Percentiles rank a stretch among this genome's conserved stretches.
phyloP scores from a whole-genome alignment of 495 filamentous ascomycete genomes.

The Penicillium paxilli region DNA sequence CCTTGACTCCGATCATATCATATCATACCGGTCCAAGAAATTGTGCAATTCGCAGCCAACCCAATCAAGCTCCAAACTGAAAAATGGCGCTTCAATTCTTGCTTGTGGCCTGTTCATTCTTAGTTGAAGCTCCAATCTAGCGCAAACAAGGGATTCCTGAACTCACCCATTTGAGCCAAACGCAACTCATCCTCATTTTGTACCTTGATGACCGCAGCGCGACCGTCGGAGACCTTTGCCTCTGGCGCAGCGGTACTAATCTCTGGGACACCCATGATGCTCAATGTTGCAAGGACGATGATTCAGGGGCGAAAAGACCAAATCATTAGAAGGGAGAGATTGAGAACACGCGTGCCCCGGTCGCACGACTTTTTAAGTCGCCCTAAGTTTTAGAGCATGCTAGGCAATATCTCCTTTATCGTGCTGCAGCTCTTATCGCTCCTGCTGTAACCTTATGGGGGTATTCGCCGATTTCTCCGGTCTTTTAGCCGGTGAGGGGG shows the following conservation, averaged over 20 bases:
- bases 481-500: conserved; percentile 10
- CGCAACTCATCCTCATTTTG: conserved; percentile 39
- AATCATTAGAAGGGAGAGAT: neutral
- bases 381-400: conserved; percentile 5
- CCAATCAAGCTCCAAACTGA: conserved; percentile 41
- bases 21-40: conserved; percentile 39
- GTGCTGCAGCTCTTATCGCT: conserved; percentile 20
- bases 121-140: neutral
- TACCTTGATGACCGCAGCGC: conserved; percentile 13
- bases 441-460: neutral
- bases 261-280: conserved; percentile 10
- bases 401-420: conserved; percentile 6
- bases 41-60: conserved; percentile 40
- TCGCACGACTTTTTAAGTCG: neutral
- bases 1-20: neutral
- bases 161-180: conserved; percentile 43
- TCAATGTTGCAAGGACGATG: neutral
- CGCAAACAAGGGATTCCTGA: conserved; percentile 1
- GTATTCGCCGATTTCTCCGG: conserved; percentile 19
- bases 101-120: conserved; percentile 33
- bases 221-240: neutral
- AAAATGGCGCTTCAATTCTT: conserved; percentile 42
- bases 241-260: neutral
- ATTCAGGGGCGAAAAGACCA: neutral
- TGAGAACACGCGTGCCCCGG: neutral